These are phyloP conservation scores for Stephania cephalantha DNA, from an alignment of 164 flowering plant species.

Conservation along the genomic window DNA sequence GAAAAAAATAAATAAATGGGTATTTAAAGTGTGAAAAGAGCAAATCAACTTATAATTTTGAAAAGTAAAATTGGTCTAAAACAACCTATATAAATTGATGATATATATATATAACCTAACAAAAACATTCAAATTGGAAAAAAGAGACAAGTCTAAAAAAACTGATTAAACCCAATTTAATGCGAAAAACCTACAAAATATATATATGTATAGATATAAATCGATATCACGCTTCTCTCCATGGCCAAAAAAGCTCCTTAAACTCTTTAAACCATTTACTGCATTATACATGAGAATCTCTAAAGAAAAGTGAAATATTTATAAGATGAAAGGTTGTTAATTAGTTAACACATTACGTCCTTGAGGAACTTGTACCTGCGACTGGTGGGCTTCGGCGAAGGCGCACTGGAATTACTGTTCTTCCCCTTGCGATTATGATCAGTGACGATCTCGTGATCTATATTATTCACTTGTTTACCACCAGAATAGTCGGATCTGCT, in stretches of 20 bases:
- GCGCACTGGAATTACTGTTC: slow-evolving; percentile 31
- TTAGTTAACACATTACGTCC: slow-evolving; percentile 84
- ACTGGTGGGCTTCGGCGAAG: slow-evolving; percentile 61
- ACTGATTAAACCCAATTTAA: no score
- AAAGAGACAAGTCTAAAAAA: neutral
- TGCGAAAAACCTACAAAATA: neutral
- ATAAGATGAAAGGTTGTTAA: neutral
- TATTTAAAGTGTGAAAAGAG: no score
- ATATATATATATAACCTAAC: no score
- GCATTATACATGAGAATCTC: no score
- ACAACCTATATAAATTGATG: no score
- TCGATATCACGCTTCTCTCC: neutral
- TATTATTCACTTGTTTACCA: slow-evolving; percentile 34
- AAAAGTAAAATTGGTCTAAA: no score
- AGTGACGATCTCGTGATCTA: slow-evolving; percentile 19
- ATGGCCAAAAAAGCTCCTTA: neutral
- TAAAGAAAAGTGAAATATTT: no score
- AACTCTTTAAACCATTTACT: no score
- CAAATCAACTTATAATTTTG: no score
- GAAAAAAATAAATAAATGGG: no score
- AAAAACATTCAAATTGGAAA: neutral
- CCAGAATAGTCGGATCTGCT: slow-evolving; percentile 36
- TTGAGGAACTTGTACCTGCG: slow-evolving; percentile 97
- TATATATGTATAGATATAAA: neutral
- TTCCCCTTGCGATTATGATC: slow-evolving; percentile 36